A percentile compares a stretch with the other conserved stretches of the same genome.
Conservation (phyloP, 495 filamentous ascomycete species). For the Talaromyces stipitatus region DNA sequence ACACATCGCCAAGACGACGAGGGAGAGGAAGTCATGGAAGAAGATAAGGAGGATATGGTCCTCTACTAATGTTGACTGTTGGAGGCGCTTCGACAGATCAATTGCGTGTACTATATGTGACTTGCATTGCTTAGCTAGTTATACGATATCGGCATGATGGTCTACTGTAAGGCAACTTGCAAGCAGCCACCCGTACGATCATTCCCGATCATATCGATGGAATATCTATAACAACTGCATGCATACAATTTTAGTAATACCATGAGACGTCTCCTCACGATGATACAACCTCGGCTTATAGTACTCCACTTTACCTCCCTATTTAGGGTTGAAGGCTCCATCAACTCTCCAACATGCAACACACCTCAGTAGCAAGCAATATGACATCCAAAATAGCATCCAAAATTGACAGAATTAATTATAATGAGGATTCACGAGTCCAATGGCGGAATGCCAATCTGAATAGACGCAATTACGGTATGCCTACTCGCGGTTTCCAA, state of each 20-base stretch:
- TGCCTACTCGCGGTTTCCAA: too few relatives aligned
- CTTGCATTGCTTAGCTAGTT: conserved; percentile 5
- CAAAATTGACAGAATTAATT: conserved; percentile 49
- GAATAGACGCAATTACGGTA: conserved; percentile 58
- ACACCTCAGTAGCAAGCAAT: conserved; percentile 1
- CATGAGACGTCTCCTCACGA: too few relatives aligned
- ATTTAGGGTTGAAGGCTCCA: not conserved
- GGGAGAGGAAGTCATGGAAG: conserved; percentile 65
- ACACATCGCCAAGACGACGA: conserved; percentile 47
- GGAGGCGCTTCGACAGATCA: too few relatives aligned
- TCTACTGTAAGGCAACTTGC: too few relatives aligned
- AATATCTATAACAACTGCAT: not conserved
- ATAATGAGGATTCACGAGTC: conserved; percentile 54
- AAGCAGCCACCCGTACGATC: too few relatives aligned
- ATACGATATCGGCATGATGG: not conserved
- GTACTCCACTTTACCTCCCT: not conserved
- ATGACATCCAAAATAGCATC: conserved; percentile 41
- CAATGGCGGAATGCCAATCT: conserved; percentile 51
- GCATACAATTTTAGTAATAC: not conserved
- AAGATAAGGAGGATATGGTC: conserved; percentile 77
- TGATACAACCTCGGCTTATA: not conserved
- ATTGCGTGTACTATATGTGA: not conserved
- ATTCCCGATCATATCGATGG: too few relatives aligned
- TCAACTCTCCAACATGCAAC: not conserved
- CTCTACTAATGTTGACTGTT: too few relatives aligned